Evolutionary conservation across 108 stramenopile genomes (phyloP), one percentile per base, ranked within the genome.

Genomic region (Epithemia pelagica): DNA sequence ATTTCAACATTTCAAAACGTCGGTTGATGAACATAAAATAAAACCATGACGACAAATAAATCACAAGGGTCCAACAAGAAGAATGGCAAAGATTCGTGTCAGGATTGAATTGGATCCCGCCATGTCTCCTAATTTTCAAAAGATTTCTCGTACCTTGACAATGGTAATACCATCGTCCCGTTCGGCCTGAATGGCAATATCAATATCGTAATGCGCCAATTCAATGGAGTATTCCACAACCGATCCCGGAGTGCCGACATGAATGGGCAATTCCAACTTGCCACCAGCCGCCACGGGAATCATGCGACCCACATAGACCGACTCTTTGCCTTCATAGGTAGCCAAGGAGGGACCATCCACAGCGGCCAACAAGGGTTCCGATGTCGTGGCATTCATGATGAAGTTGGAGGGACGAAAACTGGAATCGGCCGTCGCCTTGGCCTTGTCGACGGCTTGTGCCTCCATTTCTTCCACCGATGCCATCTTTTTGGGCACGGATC

Each of bases 201-300:
- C 72, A 63, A 94, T 82, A 71, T 94, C 92, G 65, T 89, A 83
- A 51, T 53, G 27, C 65, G 75, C 73, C 54, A 67, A 52, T 61
- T 88, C 87, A 0, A 82, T 82, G 2, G 82, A 64, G 62, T 89
- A 94, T 59, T 90, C 85, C 0, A 94, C 92, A n/a, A 94, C 78
- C 27, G 74, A 77, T 58, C 92, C 92, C 10, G 87, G 85, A 25
- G 81, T 72, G 15, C 77, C 67, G 26, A 93, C 83, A 67, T 90
- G 89, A 65, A 93, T 93, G 31, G 92, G 92, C 3, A 93, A 82
- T 51, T 83, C 80, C 58, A 89, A 67, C 8, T 71, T 78, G 15
- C 81, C 74, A 58, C 92, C 83, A 0, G 90, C 78, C 2, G 87
- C 62, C 7, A 93, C 73, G 18, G 89, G 88, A 0, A 93, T 87